A percentile compares a stretch with the other conserved stretches of the same genome.
These are phyloP conservation scores for Podila epicladia DNA, from an alignment of 192 early-diverging fungal species.

Conservation along the genomic window DNA sequence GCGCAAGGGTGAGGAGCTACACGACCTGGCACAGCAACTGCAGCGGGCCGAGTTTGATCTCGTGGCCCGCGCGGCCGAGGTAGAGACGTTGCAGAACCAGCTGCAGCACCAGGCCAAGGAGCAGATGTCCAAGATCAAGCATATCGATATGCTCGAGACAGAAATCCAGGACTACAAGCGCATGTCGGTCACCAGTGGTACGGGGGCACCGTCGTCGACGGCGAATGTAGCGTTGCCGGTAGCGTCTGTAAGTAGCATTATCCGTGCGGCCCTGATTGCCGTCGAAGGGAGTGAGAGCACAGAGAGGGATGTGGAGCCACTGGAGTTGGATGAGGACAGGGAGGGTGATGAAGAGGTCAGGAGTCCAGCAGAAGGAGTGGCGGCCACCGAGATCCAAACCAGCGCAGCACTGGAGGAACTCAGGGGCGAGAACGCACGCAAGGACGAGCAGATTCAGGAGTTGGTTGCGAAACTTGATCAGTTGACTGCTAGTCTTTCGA, in stretches of 20 bases:
- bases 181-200: neutral
- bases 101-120: constrained; percentile 3
- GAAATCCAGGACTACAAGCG: neutral
- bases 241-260: too few species aligned
- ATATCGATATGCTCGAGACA: neutral
- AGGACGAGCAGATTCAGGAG: constrained; percentile 29
- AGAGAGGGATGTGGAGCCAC: neutral
- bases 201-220: neutral
- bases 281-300: neutral
- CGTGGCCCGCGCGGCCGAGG: constrained; percentile 14
- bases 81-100: constrained; percentile 1
- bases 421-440: constrained; percentile 15
- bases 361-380: neutral
- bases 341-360: neutral
- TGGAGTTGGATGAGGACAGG: neutral
- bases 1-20: neutral
- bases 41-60: constrained; percentile 21
- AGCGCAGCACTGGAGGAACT: neutral
- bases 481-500: constrained; percentile 22
- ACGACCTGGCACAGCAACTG: constrained; percentile 1
- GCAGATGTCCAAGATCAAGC: constrained; percentile 2
- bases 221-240: neutral
- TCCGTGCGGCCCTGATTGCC: neutral
- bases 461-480: constrained; percentile 19
- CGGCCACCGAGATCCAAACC: neutral